Evolutionary conservation across 2,329 filamentous ascomycete species (phyloP), one percentile per base, ranked within the genome.

Genomic region (Cercospora sp.): DNA sequence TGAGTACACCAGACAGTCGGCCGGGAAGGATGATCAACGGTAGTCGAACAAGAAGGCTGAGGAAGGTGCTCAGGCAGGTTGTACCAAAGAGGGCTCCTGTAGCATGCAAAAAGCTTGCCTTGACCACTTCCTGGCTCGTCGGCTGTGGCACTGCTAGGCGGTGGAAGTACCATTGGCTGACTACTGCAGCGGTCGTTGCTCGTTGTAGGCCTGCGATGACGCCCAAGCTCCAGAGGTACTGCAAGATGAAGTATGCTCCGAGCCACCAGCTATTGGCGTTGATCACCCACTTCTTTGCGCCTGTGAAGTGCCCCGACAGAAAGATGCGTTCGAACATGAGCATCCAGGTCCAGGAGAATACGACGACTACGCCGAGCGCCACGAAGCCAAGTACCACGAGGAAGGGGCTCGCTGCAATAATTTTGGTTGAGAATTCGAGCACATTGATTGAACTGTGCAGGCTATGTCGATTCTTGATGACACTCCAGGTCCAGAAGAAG

Each of bases 111-210:
- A 97, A 83, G 13, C 94, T 94, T 6, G 94, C 94, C 69, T 88
- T 84, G 28, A 98, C 93, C 59, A 98, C 90, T 65, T 94, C 90
- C 66, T 86, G 85, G 1, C 93, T 94, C 0, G 92, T 89, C 2
- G 93, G 89, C 8, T 90, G 85, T 5, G 94, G 93, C 10, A 89
- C 87, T 4, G 89, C 89, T 74, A 96, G 91, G 70, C 95, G 92
- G 80, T 98, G 94, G 80, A 98, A 99, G 80, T 99, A 99, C 95
- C 95, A 99, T 80, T 99, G 95, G 48, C 93, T 97, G 26, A 98
- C 94, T 0, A 94, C 97, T 10, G 95, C 95, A 26, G 93, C 94
- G 13, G 94, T 97, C 16, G 94, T 95, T 23, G 92, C 90, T 67
- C 95, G 90, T 79, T 99, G 94, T 23, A 98, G 87, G 18, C 93